A percentile compares a stretch with the other conserved stretches of the same genome.
Conservation (phyloP, 2,329 filamentous ascomycete genomes). For the Dactylellina sp. region DNA sequence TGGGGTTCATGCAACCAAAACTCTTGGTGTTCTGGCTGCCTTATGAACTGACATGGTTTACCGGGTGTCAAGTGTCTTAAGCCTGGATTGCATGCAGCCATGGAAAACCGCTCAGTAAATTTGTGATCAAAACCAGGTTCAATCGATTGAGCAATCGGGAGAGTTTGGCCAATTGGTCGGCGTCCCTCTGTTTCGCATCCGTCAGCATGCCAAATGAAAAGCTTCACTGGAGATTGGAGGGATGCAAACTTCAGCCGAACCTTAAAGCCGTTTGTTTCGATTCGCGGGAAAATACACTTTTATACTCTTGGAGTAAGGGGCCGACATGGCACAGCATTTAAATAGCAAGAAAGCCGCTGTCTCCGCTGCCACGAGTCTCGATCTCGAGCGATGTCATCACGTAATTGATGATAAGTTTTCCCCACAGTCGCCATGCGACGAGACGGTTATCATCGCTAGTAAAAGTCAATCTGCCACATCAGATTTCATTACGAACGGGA, state of each 20-base stretch:
- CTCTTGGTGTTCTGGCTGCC: conserved; percentile 57
- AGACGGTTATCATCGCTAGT: no score
- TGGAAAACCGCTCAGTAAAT: not conserved
- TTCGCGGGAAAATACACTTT: conserved; percentile 1
- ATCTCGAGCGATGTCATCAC: not conserved
- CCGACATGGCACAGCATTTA: no score
- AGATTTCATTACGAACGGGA: conserved; percentile 3
- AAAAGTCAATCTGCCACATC: not conserved
- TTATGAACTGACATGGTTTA: conserved; percentile 49
- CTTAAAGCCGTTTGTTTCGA: not conserved
- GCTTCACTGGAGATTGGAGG: not conserved
- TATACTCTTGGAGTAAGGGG: no score
- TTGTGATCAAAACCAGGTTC: conserved; percentile 9
- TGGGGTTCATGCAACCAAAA: conserved; percentile 54
- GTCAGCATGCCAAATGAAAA: not conserved
- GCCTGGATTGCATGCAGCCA: conserved; percentile 25
- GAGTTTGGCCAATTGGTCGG: conserved; percentile 2
- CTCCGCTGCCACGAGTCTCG: not conserved
- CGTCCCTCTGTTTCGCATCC: conserved; percentile 1
- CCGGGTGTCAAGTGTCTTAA: conserved; percentile 51
- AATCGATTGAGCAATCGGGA: not conserved
- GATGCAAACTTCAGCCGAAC: not conserved
- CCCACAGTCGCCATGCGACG: no score
- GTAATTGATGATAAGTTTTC: not conserved
- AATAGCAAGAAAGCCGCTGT: no score